phyloP scores from a whole-genome alignment of 768 basidiomycete species.

The Boletus patriciae region DNA sequence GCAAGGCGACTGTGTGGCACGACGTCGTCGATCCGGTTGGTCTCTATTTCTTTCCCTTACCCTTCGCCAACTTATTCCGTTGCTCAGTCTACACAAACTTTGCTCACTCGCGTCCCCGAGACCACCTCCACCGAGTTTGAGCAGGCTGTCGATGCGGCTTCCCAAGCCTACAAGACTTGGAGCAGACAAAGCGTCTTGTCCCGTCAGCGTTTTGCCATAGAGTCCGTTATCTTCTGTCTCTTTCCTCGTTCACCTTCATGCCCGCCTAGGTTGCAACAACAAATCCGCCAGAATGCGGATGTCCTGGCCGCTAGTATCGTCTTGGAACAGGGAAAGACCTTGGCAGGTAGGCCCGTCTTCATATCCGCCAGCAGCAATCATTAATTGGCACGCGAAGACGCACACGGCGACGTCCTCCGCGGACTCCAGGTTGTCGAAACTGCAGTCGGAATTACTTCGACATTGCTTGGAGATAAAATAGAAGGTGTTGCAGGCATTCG shows the following conservation, averaged over 20 bases:
- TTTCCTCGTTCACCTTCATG: conserved; percentile 3
- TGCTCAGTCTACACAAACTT: conserved; percentile 79
- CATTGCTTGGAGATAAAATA: conserved; percentile 85
- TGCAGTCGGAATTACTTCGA: conserved; percentile 78
- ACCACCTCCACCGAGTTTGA: conserved; percentile 80
- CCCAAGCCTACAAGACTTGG: conserved; percentile 87
- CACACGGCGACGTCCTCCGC: conserved; percentile 91
- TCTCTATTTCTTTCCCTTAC: conserved; percentile 7
- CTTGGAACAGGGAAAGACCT: conserved; percentile 94
- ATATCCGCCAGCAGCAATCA: neutral
- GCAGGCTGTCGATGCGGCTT: conserved; percentile 79
- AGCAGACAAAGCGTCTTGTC: conserved; percentile 79
- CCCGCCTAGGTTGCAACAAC: conserved; percentile 71
- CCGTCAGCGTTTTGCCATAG: conserved; percentile 84
- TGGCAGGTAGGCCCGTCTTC: conserved; percentile 55
- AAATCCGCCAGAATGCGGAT: conserved; percentile 83
- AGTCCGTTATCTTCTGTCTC: conserved; percentile 54
- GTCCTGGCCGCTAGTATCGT: conserved; percentile 88
- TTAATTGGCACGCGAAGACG: conserved; percentile 52
- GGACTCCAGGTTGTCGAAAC: conserved; percentile 88
- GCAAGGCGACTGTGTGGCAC: conserved; percentile 74
- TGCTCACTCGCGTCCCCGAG: conserved; percentile 88
- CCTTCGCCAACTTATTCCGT: neutral
- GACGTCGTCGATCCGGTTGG: conserved; percentile 88
- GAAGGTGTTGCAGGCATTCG: conserved; percentile 58